Percentiles rank a stretch among this genome's conserved stretches.
Conservation (phyloP, 148 eudicot species). For the Polygonum aviculare region DNA sequence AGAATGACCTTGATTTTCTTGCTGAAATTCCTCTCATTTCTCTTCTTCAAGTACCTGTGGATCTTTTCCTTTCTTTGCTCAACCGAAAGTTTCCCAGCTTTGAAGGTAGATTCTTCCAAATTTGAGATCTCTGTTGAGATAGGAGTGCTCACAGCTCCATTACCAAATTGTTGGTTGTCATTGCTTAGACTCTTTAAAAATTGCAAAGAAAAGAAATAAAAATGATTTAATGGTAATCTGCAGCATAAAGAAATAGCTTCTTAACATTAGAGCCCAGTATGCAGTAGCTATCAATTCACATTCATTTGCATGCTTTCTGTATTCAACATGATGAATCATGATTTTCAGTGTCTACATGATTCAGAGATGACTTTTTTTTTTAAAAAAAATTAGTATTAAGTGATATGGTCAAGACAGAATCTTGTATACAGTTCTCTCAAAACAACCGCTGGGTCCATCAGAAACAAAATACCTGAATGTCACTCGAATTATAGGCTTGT, state of each 20-base stretch:
- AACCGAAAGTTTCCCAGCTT: slow-evolving; percentile 66
- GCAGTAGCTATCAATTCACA: not conserved
- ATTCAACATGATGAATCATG: too few relatives aligned
- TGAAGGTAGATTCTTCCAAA: slow-evolving; percentile 62
- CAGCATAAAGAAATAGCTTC: not conserved
- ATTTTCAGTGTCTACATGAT: too few relatives aligned
- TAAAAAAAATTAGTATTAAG: too few relatives aligned
- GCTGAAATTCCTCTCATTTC: slow-evolving; percentile 64
- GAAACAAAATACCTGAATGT: slow-evolving; percentile 42
- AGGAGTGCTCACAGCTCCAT: slow-evolving; percentile 43
- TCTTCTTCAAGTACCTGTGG: slow-evolving; percentile 59
- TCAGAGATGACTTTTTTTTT: not conserved
- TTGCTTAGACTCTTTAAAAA: slow-evolving; percentile 47
- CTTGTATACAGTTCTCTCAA: too few relatives aligned
- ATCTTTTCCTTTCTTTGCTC: slow-evolving; percentile 72
- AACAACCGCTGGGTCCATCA: not conserved
- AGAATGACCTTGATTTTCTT: slow-evolving; percentile 60
- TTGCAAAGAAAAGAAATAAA: not conserved
- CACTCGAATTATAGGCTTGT: slow-evolving; percentile 30
- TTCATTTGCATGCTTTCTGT: not conserved
- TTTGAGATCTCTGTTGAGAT: slow-evolving; percentile 59
- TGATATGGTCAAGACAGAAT: not conserved
- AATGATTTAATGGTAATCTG: not conserved
- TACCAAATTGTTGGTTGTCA: slow-evolving; percentile 54
- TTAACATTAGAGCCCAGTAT: not conserved